Evolutionary conservation across 2,329 filamentous ascomycete genomes (phyloP).

Genomic region (Cordyceps fumosorosea): DNA sequence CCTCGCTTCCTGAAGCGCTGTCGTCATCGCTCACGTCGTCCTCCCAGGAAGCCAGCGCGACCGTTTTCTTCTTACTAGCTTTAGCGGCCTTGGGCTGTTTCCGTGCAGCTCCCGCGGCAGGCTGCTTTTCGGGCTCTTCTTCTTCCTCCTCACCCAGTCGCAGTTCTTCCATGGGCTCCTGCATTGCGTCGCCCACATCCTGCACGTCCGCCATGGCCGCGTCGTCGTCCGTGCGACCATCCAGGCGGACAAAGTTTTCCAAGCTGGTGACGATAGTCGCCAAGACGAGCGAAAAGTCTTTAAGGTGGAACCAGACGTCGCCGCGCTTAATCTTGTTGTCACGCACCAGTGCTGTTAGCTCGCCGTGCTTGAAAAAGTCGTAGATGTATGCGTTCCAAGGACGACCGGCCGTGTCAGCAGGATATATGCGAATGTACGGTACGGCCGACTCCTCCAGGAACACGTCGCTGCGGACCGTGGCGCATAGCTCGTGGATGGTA

Average conservation of each 20-base stretch:
- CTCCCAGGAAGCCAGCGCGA: constrained; percentile 44
- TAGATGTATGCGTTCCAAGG: constrained; percentile 63
- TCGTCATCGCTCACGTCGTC: constrained; percentile 20
- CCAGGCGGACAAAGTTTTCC: constrained; percentile 44
- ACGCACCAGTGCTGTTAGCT: constrained; percentile 31
- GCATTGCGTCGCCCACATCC: constrained; percentile 36
- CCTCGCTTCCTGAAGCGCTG: neutral
- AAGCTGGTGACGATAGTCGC: constrained; percentile 66
- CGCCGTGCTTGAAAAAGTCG: constrained; percentile 72
- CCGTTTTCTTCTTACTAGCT: constrained; percentile 30
- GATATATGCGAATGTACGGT: constrained; percentile 58
- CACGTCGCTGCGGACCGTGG: constrained; percentile 57
- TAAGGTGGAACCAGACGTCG: constrained; percentile 62
- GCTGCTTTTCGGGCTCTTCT: neutral
- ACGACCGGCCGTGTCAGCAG: constrained; percentile 40
- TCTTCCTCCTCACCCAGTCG: neutral
- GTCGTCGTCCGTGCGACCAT: constrained; percentile 28
- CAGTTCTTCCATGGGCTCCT: constrained; percentile 17
- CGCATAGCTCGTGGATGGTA: constrained; percentile 61
- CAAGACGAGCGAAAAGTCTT: constrained; percentile 40
- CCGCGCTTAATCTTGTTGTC: constrained; percentile 61
- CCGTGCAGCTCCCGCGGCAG: neutral
- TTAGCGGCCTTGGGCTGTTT: constrained; percentile 1
- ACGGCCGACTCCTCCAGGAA: constrained; percentile 71
- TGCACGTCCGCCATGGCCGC: constrained; percentile 37